A percentile compares a stretch with the other conserved stretches of the same genome.
phyloP scores from a whole-genome alignment of 2,329 filamentous ascomycete genomes.

The Paraphoma sp. region DNA sequence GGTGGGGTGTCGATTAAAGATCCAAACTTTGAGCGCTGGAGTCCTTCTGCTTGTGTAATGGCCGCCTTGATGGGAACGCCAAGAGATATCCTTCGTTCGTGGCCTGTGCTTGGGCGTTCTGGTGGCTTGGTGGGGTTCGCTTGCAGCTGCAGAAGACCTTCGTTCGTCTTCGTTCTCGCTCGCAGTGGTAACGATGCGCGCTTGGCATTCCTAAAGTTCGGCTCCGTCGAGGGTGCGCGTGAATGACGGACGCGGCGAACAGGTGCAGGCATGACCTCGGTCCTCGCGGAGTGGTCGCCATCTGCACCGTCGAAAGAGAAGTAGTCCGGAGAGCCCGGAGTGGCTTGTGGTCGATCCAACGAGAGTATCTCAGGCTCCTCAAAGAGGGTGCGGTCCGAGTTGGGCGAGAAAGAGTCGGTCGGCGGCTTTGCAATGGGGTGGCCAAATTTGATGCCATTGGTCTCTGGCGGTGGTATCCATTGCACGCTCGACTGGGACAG shows the following conservation, averaged over 20 bases:
- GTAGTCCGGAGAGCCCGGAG: slow-evolving; percentile 16
- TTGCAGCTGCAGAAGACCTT: slow-evolving; percentile 28
- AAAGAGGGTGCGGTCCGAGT: slow-evolving; percentile 25
- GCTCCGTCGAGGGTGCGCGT: slow-evolving; percentile 20
- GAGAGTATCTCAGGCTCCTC: slow-evolving; percentile 25
- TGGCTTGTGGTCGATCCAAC: slow-evolving; percentile 23
- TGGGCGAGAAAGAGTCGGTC: slow-evolving; percentile 19
- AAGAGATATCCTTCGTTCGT: slow-evolving; percentile 30
- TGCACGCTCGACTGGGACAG: slow-evolving; percentile 9
- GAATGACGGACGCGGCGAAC: slow-evolving; percentile 19
- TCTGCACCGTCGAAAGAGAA: slow-evolving; percentile 11
- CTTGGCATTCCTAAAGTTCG: slow-evolving; percentile 15
- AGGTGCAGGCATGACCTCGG: slow-evolving; percentile 14
- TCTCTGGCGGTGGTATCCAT: slow-evolving; percentile 11
- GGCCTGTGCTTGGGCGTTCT: slow-evolving; percentile 11
- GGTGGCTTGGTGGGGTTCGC: slow-evolving; percentile 17
- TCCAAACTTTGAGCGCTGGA: slow-evolving; percentile 8
- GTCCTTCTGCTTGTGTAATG: slow-evolving; percentile 5
- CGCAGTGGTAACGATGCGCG: slow-evolving; percentile 14
- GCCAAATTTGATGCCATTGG: slow-evolving; percentile 20
- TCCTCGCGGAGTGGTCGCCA: slow-evolving; percentile 10
- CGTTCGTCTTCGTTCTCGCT: slow-evolving; percentile 25
- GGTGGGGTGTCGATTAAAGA: slow-evolving; percentile 9
- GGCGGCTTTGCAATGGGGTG: slow-evolving; percentile 17
- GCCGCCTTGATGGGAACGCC: slow-evolving; percentile 24